Evolutionary conservation across 1,139 yeast genomes (phyloP).

Genomic region (Saccharomyces hybrid): DNA sequence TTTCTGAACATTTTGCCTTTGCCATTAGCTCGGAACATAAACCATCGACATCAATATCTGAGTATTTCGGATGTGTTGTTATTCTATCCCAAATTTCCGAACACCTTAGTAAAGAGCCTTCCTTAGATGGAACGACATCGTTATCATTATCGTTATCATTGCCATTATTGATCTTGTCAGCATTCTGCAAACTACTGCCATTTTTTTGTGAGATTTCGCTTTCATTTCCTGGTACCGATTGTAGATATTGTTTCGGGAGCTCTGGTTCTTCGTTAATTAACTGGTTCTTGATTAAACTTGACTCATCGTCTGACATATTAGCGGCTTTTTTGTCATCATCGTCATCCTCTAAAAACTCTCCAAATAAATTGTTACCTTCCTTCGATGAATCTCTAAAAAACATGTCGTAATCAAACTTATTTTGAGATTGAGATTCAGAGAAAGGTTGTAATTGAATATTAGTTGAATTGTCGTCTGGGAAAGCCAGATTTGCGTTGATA

Average conservation of each 20-base stretch:
- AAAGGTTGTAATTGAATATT: not conserved
- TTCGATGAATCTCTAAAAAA: slow-evolving; percentile 2
- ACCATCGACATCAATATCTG: slow-evolving; percentile 89
- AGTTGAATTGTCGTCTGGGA: slow-evolving; percentile 12
- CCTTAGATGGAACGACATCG: slow-evolving; percentile 48
- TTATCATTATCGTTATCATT: slow-evolving; percentile 24
- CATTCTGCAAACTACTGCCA: not conserved
- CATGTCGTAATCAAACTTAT: slow-evolving; percentile 3
- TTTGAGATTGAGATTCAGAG: not conserved
- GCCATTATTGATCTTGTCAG: not conserved
- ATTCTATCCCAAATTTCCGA: slow-evolving; percentile 95
- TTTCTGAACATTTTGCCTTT: slow-evolving; percentile 93
- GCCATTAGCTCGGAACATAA: slow-evolving; percentile 78
- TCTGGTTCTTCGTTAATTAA: slow-evolving; percentile 17
- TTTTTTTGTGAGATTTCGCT: not conserved
- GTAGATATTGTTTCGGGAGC: not conserved
- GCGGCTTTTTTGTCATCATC: slow-evolving; percentile 5
- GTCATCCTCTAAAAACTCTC: slow-evolving; percentile 9
- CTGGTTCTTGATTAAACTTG: slow-evolving; percentile 4
- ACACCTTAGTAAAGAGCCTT: slow-evolving; percentile 51
- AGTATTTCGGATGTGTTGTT: slow-evolving; percentile 85
- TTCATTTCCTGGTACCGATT: not conserved
- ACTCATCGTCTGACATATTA: slow-evolving; percentile 8
- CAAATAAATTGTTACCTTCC: slow-evolving; percentile 4
- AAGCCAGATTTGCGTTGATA: slow-evolving; percentile 20